Conservation (phyloP, 306 rosid species). For the Cicer yamashitae region DNA sequence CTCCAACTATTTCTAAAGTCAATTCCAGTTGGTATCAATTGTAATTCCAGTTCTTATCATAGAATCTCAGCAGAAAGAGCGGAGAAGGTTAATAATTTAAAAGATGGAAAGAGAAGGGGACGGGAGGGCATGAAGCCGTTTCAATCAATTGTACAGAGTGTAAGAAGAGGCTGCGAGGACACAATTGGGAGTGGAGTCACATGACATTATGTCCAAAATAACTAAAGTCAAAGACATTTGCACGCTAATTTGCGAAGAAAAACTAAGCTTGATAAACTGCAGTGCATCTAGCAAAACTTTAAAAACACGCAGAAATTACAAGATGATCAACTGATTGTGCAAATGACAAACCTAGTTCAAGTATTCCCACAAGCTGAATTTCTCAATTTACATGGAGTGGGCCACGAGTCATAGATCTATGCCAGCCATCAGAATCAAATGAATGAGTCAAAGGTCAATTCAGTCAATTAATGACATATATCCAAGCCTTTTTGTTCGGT, state of each 20-base stretch:
- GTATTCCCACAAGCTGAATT: slow-evolving; percentile 26
- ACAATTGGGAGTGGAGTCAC: slow-evolving; percentile 5
- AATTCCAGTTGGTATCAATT: neutral
- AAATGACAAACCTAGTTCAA: slow-evolving; percentile 30
- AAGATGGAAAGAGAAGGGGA: neutral
- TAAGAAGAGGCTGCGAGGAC: neutral
- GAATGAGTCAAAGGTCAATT: neutral
- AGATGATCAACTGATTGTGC: slow-evolving; percentile 3
- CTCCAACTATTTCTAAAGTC: neutral
- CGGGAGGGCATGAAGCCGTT: neutral
- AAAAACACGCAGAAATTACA: slow-evolving; percentile 10
- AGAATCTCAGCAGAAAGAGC: slow-evolving; percentile 22
- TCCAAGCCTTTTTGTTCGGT: slow-evolving; percentile 13
- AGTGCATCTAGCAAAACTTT: slow-evolving; percentile 13
- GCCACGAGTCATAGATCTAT: neutral
- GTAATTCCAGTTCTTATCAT: slow-evolving; percentile 13
- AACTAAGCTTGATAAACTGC: slow-evolving; percentile 1
- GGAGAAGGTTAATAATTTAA: slow-evolving; percentile 29
- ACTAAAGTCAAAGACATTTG: neutral
- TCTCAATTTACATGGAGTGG: neutral
- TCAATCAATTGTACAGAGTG: slow-evolving; percentile 5
- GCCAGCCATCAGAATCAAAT: neutral
- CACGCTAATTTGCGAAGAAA: slow-evolving; percentile 25
- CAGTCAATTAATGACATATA: slow-evolving; percentile 15
- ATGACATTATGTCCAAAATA: slow-evolving; percentile 11